Evolutionary conservation across 805 yeast species (phyloP).

Genomic region (Clavispora vitiphila): DNA sequence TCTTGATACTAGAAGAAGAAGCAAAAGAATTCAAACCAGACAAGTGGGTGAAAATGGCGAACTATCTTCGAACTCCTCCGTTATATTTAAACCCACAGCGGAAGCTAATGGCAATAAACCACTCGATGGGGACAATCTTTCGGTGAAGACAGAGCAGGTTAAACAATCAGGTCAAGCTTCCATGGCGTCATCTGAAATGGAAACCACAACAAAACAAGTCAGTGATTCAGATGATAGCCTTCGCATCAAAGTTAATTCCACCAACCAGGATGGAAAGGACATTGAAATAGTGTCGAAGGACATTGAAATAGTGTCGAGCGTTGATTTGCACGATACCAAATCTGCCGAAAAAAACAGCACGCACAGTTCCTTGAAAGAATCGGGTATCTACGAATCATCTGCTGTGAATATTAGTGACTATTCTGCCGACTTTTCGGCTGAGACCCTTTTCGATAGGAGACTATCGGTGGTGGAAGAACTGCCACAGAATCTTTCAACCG

Average conservation of each 20-base stretch:
- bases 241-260: neutral
- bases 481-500: too few species aligned
- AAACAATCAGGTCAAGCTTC: neutral
- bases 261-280: neutral
- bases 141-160: neutral
- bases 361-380: neutral
- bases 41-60: neutral
- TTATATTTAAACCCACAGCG: neutral
- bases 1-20: neutral
- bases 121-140: too few species aligned
- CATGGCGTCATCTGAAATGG: neutral
- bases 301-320: conserved; percentile 5
- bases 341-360: neutral
- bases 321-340: neutral
- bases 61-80: neutral
- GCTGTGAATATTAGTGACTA: neutral
- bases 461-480: neutral
- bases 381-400: conserved; percentile 2
- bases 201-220: conserved; percentile 5
- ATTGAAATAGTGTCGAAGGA: conserved; percentile 4
- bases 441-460: neutral
- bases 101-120: too few species aligned
- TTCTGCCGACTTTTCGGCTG: neutral
- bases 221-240: conserved; percentile 8
- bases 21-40: neutral